Evolutionary conservation across 148 eudicot genomes (phyloP).

Genomic region (Fagopyrum esculentum): DNA sequence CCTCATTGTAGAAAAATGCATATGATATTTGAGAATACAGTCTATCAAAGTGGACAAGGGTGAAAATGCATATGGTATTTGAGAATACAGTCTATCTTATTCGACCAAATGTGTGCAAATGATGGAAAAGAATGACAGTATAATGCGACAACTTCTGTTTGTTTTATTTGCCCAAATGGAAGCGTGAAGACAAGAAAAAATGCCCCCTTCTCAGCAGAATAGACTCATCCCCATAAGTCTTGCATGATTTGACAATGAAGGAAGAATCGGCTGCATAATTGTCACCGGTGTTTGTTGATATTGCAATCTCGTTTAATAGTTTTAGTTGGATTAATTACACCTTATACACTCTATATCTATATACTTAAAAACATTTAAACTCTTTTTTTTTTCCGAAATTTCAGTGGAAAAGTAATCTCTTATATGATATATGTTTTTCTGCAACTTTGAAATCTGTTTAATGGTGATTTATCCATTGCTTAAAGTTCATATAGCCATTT

Average conservation of each 20-base stretch:
- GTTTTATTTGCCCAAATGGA: constrained; percentile 6
- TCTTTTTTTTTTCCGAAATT: not conserved
- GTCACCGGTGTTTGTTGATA: not conserved
- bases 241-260: not conserved
- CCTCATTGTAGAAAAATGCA: not conserved
- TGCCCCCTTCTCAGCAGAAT: not conserved
- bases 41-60: not conserved
- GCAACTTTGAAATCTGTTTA: not conserved
- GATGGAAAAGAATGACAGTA: not conserved
- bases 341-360: not conserved
- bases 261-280: not conserved
- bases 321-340: not conserved
- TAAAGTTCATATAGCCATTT: not conserved
- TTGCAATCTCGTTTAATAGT: not conserved
- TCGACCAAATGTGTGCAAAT: not conserved
- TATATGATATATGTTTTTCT: not conserved
- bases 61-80: not conserved
- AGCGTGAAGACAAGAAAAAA: constrained; percentile 2
- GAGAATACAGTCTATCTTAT: not conserved
- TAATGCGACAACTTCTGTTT: not conserved
- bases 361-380: not conserved
- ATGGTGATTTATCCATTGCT: not conserved
- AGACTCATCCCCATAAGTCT: not conserved
- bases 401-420: not conserved
- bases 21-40: not conserved